Conservation (phyloP, 2,329 filamentous ascomycete genomes). For the Hypoxylon sp. region DNA sequence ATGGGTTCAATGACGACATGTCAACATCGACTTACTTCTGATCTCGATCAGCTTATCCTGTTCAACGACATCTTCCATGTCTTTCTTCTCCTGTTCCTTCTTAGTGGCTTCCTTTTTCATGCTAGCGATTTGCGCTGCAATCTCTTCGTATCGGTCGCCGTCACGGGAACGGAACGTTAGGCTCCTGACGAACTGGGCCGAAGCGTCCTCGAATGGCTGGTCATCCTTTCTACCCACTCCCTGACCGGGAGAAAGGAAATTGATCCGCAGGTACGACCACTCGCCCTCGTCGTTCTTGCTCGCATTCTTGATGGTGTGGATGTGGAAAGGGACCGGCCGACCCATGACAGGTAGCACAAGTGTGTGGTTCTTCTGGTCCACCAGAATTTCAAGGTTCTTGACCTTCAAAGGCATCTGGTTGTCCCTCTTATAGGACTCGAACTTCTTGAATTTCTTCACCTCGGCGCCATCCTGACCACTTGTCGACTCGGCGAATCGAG, state of each 20-base stretch:
- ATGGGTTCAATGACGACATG: conserved; percentile 14
- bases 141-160: conserved; percentile 87
- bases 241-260: conserved; percentile 96
- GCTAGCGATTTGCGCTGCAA: conserved; percentile 92
- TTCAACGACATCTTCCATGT: conserved; percentile 98
- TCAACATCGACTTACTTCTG: conserved; percentile 72
- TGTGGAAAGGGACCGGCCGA: conserved; percentile 96
- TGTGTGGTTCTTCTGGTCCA: conserved; percentile 90
- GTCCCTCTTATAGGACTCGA: conserved; percentile 98
- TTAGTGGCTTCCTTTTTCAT: conserved; percentile 94
- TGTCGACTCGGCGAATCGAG: conserved; percentile 86
- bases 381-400: conserved; percentile 87
- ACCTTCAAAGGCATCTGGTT: conserved; percentile 89
- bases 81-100: conserved; percentile 98
- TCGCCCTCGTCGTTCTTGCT: conserved; percentile 97
- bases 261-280: conserved; percentile 93
- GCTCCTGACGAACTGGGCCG: conserved; percentile 94
- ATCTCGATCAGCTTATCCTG: conserved; percentile 98
- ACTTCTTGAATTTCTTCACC: conserved; percentile 98
- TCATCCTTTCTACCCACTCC: conserved; percentile 98
- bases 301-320: conserved; percentile 97
- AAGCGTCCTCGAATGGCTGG: conserved; percentile 95
- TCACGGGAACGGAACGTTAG: conserved; percentile 95
- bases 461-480: conserved; percentile 89
- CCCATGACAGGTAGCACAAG: conserved; percentile 97